Conservation (phyloP, 768 basidiomycete genomes). For the Lactarius quietus region DNA sequence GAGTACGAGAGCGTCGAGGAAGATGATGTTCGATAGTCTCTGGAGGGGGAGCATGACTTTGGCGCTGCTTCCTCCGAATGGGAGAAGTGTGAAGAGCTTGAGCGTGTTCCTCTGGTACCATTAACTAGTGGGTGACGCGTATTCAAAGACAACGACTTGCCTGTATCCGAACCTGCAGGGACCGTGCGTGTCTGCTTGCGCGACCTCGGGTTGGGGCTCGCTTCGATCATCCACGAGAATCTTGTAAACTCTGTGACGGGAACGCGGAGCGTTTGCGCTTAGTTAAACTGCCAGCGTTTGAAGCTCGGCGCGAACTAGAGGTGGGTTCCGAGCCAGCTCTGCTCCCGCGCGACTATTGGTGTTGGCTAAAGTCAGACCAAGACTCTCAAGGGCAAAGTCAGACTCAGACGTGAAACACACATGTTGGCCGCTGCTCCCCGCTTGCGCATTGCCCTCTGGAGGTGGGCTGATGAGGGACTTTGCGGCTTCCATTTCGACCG, state of each 20-base stretch:
- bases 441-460: slow-evolving; percentile 16
- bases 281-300: slow-evolving; percentile 10
- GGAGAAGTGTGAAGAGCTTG: neutral
- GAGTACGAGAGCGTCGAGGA: slow-evolving; percentile 16
- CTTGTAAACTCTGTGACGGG: slow-evolving; percentile 20
- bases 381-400: slow-evolving; percentile 12
- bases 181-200: slow-evolving; percentile 42
- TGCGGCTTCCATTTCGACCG: slow-evolving; percentile 19
- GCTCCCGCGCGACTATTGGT: slow-evolving; percentile 23
- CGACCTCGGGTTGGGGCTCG: slow-evolving; percentile 60
- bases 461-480: slow-evolving; percentile 26
- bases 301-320: slow-evolving; percentile 11
- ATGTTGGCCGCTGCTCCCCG: slow-evolving; percentile 6
- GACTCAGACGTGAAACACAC: slow-evolving; percentile 10
- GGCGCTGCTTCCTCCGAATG: slow-evolving; percentile 17
- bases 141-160: slow-evolving; percentile 5
- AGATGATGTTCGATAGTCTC: slow-evolving; percentile 32
- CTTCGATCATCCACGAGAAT: slow-evolving; percentile 32
- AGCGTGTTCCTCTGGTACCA: neutral
- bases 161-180: neutral
- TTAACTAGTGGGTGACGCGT: neutral
- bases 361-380: slow-evolving; percentile 1
- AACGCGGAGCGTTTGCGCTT: slow-evolving; percentile 42
- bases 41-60: slow-evolving; percentile 26
- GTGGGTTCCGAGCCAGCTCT: slow-evolving; percentile 26